phyloP scores from a whole-genome alignment of 2,329 filamentous ascomycete genomes.

The Sporothrix dimorphospora region DNA sequence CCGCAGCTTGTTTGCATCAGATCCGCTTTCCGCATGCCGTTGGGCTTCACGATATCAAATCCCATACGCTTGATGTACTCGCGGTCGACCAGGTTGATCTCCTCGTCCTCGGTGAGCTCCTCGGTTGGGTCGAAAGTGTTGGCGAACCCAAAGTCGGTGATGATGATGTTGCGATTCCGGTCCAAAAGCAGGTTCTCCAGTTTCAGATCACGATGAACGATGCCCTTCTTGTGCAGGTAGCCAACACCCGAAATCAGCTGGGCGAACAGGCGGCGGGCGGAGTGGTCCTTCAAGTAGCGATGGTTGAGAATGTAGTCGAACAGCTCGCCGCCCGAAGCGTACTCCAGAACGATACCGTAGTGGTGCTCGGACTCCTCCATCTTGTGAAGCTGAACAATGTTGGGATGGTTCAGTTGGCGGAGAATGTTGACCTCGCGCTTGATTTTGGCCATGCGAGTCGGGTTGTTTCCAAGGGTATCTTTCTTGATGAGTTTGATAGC shows the following conservation, averaged over 20 bases:
- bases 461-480: slow-evolving; percentile 85
- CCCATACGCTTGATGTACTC: slow-evolving; percentile 85
- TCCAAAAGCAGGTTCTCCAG: slow-evolving; percentile 94
- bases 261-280: slow-evolving; percentile 87
- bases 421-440: slow-evolving; percentile 96
- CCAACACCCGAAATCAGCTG: slow-evolving; percentile 96
- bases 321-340: slow-evolving; percentile 94
- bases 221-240: slow-evolving; percentile 97
- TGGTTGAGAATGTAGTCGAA: slow-evolving; percentile 99
- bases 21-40: slow-evolving; percentile 82
- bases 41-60: slow-evolving; percentile 76
- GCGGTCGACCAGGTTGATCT: slow-evolving; percentile 81
- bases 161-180: slow-evolving; percentile 98
- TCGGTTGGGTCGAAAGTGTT: slow-evolving; percentile 94
- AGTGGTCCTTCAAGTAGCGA: slow-evolving; percentile 91
- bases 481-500: slow-evolving; percentile 97
- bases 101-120: slow-evolving; percentile 86
- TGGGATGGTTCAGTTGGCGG: slow-evolving; percentile 83
- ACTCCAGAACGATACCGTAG: slow-evolving; percentile 97
- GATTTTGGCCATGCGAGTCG: slow-evolving; percentile 90
- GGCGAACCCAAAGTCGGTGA: slow-evolving; percentile 98
- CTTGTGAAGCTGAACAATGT: slow-evolving; percentile 95
- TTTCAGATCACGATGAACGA: slow-evolving; percentile 96
- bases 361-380: slow-evolving; percentile 98
- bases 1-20: slow-evolving; percentile 99